Percentiles rank a stretch among this genome's conserved stretches.
These are phyloP conservation scores for Fusarium compactum DNA, from an alignment of 2,329 filamentous ascomycete species.

Conservation along the genomic window DNA sequence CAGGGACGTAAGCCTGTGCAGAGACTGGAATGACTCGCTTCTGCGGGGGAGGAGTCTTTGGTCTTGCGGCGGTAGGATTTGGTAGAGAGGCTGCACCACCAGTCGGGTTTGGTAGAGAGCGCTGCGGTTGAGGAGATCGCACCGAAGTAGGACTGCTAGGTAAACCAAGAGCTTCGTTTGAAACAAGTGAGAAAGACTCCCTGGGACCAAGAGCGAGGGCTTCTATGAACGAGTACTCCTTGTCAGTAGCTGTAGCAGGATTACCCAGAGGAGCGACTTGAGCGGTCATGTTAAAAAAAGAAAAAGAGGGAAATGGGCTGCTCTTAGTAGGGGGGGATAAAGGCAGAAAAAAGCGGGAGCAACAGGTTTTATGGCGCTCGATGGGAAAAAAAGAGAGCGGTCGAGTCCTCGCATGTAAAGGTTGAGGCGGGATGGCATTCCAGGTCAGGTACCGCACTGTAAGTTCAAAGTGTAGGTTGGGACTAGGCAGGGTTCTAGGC, in stretches of 20 bases:
- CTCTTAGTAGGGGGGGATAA: conserved; percentile 6
- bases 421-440: conserved; percentile 8
- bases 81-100: not conserved
- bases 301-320: conserved; percentile 14
- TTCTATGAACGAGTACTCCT: conserved; percentile 51
- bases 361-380: conserved; percentile 46
- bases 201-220: conserved; percentile 47
- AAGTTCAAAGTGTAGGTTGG: not conserved
- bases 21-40: conserved; percentile 3
- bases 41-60: conserved; percentile 31
- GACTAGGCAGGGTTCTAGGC: not conserved
- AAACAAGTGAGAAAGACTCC: conserved; percentile 46
- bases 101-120: not conserved
- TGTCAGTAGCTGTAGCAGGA: conserved; percentile 32
- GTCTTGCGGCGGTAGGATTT: not conserved
- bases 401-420: not conserved
- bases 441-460: conserved; percentile 31
- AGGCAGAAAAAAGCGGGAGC: conserved; percentile 29
- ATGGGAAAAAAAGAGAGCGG: not conserved
- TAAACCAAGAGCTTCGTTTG: conserved; percentile 47
- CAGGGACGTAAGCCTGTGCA: conserved; percentile 8
- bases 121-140: conserved; percentile 3
- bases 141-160: conserved; percentile 17
- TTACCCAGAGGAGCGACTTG: conserved; percentile 37
- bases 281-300: conserved; percentile 42